Percentiles rank a stretch among this genome's conserved stretches.
These are phyloP conservation scores for Fusarium sp. DNA, from an alignment of 2,329 filamentous ascomycete species.

Conservation along the genomic window DNA sequence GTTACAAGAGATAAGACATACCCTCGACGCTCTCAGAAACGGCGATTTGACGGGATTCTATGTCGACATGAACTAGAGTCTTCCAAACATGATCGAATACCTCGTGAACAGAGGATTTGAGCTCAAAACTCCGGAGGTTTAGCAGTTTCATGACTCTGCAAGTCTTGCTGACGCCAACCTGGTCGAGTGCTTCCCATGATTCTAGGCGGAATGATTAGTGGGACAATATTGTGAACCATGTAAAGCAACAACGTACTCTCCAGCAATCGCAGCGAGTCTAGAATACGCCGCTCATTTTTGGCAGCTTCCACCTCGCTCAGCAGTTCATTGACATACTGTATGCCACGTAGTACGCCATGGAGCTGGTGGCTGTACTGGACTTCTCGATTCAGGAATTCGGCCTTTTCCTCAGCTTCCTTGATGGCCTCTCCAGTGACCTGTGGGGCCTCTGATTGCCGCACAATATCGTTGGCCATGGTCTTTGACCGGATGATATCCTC, in stretches of 20 bases:
- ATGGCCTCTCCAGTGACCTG: constrained; percentile 65
- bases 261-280: constrained; percentile 68
- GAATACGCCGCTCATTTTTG: constrained; percentile 64
- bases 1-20: constrained; percentile 45
- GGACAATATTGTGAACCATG: background rate
- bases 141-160: constrained; percentile 75
- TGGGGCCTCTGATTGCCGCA: constrained; percentile 78
- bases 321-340: constrained; percentile 70
- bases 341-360: constrained; percentile 60
- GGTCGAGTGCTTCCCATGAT: constrained; percentile 68
- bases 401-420: constrained; percentile 65
- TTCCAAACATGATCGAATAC: constrained; percentile 79
- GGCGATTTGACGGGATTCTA: constrained; percentile 64
- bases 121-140: constrained; percentile 71
- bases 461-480: constrained; percentile 82
- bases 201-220: constrained; percentile 52
- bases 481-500: constrained; percentile 86
- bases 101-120: constrained; percentile 75
- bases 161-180: constrained; percentile 70
- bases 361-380: constrained; percentile 70
- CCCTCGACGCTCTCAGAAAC: constrained; percentile 66
- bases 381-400: constrained; percentile 69
- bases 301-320: constrained; percentile 71
- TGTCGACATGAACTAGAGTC: constrained; percentile 72
- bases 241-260: constrained; percentile 58